Evolutionary conservation across 1,139 yeast species (phyloP), one percentile per base, ranked within the genome.

Genomic region (Oligophagozyma castellii): DNA sequence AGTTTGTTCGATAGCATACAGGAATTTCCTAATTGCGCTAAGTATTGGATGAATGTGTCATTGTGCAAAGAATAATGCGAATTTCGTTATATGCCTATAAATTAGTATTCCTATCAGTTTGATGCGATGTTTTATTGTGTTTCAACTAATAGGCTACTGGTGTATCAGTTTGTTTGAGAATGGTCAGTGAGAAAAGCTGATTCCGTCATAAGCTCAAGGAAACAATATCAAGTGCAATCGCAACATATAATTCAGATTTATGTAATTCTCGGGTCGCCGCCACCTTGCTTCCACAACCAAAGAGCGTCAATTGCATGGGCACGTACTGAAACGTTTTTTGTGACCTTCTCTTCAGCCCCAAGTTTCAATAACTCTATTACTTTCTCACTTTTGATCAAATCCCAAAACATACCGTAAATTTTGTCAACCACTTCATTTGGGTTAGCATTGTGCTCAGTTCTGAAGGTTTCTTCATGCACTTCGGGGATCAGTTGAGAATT

Each of bases 241-340:
- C n/a, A n/a, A n/a, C n/a, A n/a, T n/a, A n/a, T n/a, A n/a, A n/a
- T n/a, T n/a, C n/a, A n/a, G n/a, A n/a, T n/a, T n/a, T 18, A 7
- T 18, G 20, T 7, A 6, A 4, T 26, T 32, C 51, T 40, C 26
- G 36, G 44, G 33, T 56, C 59, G 13, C 84, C 84, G 4, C 80
- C 80, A n/a, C 80, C 84, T 45, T 74, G 69, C 43, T 67, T 74
- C 89, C 93, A 83, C 30, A 86, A 60, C 95, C 96, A 89, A 24
- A 89, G 63, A 0, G 96, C 95, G 41, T 89, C 98, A 14, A 80
- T 66, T 1, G 96, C 95, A 47, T 84, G 80, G 40, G 72, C 79
- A 38, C 84, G 62, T 3, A 86, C 86, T 16, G 89, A 79, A 25
- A 86, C 38, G 48, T 80, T 80, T 16, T 58, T 61, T 1, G 89